Evolutionary conservation across 2,329 filamentous ascomycete genomes (phyloP).

Genomic region (Colletotrichum chlorophyti): DNA sequence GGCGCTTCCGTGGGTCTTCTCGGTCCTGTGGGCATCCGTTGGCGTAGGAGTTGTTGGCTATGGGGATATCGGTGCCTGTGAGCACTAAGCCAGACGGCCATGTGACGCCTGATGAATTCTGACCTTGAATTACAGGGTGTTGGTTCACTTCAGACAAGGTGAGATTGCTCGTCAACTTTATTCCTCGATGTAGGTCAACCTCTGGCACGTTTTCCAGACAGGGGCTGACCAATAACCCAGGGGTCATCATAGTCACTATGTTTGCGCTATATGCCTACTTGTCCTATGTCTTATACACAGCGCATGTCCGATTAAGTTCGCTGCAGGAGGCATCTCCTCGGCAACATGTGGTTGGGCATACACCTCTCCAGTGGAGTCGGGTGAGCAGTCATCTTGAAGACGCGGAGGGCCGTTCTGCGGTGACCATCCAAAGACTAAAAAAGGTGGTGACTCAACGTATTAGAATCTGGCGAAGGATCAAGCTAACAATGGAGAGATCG

Average conservation of each 20-base stretch:
- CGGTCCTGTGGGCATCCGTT: constrained; percentile 41
- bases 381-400: neutral
- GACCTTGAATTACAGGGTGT: constrained; percentile 37
- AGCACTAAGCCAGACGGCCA: neutral
- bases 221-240: constrained; percentile 1
- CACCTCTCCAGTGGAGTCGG: neutral
- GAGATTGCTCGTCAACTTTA: constrained; percentile 48
- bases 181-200: constrained; percentile 40
- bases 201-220: neutral
- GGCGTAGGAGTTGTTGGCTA: constrained; percentile 39
- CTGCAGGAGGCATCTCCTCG: constrained; percentile 32
- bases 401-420: neutral
- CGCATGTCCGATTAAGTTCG: constrained; percentile 41
- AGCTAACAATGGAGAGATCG: constrained; percentile 35
- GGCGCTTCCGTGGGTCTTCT: constrained; percentile 44
- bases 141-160: constrained; percentile 48
- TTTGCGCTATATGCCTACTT: constrained; percentile 45
- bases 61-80: constrained; percentile 41
- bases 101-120: neutral
- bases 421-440: constrained; percentile 32
- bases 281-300: constrained; percentile 46
- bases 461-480: neutral
- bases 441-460: constrained; percentile 16
- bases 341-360: neutral
- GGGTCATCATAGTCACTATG: constrained; percentile 46